Evolutionary conservation across 805 yeast genomes (phyloP), one percentile per base, ranked within the genome.

Genomic region (Yamadazyma phyllophila): DNA sequence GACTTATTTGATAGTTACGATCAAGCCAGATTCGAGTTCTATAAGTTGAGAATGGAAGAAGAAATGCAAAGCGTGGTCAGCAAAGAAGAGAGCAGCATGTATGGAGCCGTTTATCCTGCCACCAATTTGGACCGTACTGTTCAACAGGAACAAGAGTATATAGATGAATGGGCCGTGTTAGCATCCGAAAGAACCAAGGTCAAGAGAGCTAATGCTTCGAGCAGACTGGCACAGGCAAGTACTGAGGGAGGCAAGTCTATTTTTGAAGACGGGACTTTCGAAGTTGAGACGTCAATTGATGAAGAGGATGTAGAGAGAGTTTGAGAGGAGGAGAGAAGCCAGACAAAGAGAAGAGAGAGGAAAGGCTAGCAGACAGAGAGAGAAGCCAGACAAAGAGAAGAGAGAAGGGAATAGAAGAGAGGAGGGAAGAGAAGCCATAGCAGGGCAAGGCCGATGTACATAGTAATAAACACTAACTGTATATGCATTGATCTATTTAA

Each of bases 11-110:
- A 80, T 13, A 95, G 96, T 0, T 94, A 92, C 61, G 92, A 88
- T 58, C 79, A 80, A 58, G 89, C 98, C 2, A 77, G 96, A 54
- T 82, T 79, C 53, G 98, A 94, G 66, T 94, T 88, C 62, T 94
- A 94, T 64, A 77, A 85, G 54, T 72, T 88, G 48, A 81, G 97
- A 60, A 88, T 90, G 76, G 81, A 85, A 48, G 85, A 87, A 59
- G 96, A 91, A 57, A 72, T 88, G 88, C 84, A 61, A 69, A 73
- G 59, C 78, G 79, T 60, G 74, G 69, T 92, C 2, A 78, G 88
- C 3, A 76, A 74, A 49, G 99, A 94, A 74, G 97, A 94, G 63
- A 80, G 89, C 7, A 74, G 73, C 46, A 84, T 94, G 96, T 81
- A 73, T 60, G 97, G 98, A 15, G 85, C 95, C 1, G 78, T 83